phyloP scores from a whole-genome alignment of 257 asterid genomes.

The Agastache rugosa region DNA sequence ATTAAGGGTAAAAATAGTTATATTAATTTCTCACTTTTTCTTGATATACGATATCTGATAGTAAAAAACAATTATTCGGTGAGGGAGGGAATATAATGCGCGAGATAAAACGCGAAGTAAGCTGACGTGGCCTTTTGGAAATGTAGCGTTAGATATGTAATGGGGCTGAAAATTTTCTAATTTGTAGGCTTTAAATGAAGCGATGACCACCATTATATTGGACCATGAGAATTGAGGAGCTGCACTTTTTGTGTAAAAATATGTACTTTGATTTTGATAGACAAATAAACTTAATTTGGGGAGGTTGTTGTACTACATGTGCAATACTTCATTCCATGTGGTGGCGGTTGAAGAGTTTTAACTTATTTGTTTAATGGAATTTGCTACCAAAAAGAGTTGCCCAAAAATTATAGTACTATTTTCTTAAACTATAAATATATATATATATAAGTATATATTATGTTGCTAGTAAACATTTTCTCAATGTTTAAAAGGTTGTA shows the following conservation, averaged over 20 bases:
- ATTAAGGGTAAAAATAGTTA: too few relatives aligned
- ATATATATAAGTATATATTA: too few relatives aligned
- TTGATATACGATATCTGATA: too few relatives aligned
- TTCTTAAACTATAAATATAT: neutral
- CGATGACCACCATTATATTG: neutral
- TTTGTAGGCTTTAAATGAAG: slow-evolving; percentile 39
- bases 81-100: too few relatives aligned
- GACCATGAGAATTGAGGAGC: slow-evolving; percentile 10
- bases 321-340: slow-evolving; percentile 22
- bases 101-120: too few relatives aligned
- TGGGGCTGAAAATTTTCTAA: slow-evolving; percentile 16
- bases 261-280: slow-evolving; percentile 2
- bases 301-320: slow-evolving; percentile 21
- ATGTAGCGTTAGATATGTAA: neutral
- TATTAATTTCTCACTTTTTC: too few relatives aligned
- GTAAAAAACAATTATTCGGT: too few relatives aligned
- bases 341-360: slow-evolving; percentile 29
- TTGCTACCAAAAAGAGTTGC: neutral
- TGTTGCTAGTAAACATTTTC: neutral
- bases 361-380: neutral
- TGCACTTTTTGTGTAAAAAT: neutral
- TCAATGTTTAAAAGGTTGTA: too few relatives aligned
- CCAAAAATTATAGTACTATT: neutral
- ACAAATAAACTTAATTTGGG: neutral
- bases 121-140: neutral